These are phyloP conservation scores for Colletotrichum noveboracense DNA, from an alignment of 2,329 filamentous ascomycete species.

Conservation along the genomic window DNA sequence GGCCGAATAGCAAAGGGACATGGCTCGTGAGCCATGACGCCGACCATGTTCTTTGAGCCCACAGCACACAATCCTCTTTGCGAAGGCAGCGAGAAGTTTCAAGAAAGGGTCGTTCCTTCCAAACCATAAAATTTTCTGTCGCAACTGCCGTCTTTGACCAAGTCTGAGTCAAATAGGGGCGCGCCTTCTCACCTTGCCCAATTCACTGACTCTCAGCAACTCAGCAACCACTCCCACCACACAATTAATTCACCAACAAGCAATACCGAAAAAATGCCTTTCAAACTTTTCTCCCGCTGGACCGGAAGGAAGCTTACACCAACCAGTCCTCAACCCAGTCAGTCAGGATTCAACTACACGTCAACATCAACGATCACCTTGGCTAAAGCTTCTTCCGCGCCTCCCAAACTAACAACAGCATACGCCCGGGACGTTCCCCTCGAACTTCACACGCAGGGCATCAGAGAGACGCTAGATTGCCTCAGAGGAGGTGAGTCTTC, in stretches of 20 bases:
- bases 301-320: background rate
- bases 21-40: background rate
- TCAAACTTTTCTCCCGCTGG: background rate
- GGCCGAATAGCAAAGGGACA: background rate
- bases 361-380: background rate
- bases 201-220: background rate
- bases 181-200: background rate
- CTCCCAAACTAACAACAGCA: background rate
- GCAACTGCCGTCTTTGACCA: background rate
- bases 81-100: background rate
- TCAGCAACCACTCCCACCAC: background rate
- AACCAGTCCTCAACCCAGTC: background rate
- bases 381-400: background rate
- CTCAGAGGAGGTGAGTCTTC: background rate
- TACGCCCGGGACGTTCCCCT: background rate
- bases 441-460: background rate
- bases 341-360: background rate
- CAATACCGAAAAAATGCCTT: background rate
- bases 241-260: background rate
- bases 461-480: background rate
- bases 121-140: background rate
- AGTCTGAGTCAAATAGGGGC: background rate
- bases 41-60: background rate
- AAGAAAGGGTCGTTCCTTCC: background rate
- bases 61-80: background rate